Conservation (phyloP, 169 alveolate genomes). For the Eimeria acervulina region DNA sequence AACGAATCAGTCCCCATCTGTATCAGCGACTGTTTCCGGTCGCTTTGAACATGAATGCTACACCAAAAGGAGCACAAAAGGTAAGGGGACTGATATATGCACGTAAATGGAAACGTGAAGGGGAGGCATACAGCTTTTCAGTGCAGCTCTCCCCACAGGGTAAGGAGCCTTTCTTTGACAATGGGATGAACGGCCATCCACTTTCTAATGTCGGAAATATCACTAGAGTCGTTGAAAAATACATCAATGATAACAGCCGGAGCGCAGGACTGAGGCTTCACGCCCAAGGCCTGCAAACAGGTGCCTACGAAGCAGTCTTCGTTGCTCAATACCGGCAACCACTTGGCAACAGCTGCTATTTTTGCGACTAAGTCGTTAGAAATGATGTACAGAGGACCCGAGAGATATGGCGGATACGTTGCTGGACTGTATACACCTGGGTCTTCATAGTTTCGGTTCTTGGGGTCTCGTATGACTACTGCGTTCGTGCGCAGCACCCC, state of each 20-base stretch:
- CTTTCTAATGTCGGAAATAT: not conserved
- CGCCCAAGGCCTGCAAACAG: conserved; percentile 25
- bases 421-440: not conserved
- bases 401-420: conserved; percentile 20
- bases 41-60: not conserved
- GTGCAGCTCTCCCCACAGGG: conserved; percentile 39
- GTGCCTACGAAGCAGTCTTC: conserved; percentile 60
- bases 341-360: not conserved
- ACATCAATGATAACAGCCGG: not conserved
- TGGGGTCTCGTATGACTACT: not conserved
- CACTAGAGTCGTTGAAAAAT: not conserved
- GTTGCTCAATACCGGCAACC: conserved; percentile 45
- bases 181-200: conserved; percentile 13
- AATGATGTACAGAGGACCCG: conserved; percentile 32
- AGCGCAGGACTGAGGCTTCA: not conserved
- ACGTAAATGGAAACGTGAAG: not conserved
- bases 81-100: not conserved
- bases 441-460: conserved; percentile 42
- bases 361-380: conserved; percentile 6
- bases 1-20: not conserved
- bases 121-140: not conserved
- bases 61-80: not conserved
- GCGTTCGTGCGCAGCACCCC: conserved; percentile 31
- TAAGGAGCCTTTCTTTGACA: not conserved
- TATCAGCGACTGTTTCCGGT: not conserved